Conservation (phyloP, 768 basidiomycete species). For the Hygrocybe coccinea region DNA sequence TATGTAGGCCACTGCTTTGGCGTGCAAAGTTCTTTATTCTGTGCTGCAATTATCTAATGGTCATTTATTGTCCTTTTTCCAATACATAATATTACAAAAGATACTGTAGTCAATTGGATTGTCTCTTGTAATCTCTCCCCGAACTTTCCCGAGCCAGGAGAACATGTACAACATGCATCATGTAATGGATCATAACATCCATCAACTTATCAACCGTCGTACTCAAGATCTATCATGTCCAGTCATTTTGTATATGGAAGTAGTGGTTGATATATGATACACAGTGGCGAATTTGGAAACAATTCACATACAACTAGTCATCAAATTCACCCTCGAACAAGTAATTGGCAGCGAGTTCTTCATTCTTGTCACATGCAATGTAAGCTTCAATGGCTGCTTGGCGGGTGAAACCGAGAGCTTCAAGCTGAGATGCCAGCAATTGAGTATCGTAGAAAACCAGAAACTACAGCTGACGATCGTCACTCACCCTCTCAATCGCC, state of each 20-base stretch:
- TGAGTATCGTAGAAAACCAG: slow-evolving; percentile 6
- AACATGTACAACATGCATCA: too few species aligned
- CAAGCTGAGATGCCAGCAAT: slow-evolving; percentile 47
- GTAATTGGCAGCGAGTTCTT: slow-evolving; percentile 93
- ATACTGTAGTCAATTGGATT: too few species aligned
- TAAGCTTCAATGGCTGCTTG: slow-evolving; percentile 84
- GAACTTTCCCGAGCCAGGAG: too few species aligned
- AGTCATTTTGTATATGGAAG: too few species aligned
- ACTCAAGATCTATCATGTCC: too few species aligned
- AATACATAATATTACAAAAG: background rate
- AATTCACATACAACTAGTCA: slow-evolving; percentile 23
- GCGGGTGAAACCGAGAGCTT: slow-evolving; percentile 82
- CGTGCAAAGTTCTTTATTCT: too few species aligned
- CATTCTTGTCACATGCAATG: slow-evolving; percentile 93
- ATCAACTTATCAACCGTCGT: too few species aligned
- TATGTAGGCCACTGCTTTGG: too few species aligned
- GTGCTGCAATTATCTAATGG: background rate
- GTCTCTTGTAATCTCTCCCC: too few species aligned
- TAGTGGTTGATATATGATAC: background rate
- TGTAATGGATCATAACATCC: too few species aligned
- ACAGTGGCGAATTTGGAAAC: background rate
- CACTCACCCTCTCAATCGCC: slow-evolving; percentile 81
- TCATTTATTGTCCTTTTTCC: background rate
- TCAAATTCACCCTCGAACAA: slow-evolving; percentile 74
- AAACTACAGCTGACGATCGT: background rate